Evolutionary conservation across 257 asterid genomes (phyloP), one percentile per base, ranked within the genome.

Genomic region (Solanum habrochaites): DNA sequence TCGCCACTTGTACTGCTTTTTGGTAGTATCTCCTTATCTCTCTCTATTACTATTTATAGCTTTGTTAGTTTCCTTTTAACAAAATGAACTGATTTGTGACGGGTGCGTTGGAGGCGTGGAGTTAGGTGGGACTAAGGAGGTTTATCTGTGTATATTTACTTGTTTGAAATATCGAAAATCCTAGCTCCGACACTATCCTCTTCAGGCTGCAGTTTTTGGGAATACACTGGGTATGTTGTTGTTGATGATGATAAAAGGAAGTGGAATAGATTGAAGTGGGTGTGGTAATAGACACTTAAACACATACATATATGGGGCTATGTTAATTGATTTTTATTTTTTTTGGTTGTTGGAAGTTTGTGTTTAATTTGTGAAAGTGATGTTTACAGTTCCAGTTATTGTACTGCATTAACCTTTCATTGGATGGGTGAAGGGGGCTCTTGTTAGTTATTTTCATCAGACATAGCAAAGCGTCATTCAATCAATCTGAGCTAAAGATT

Each of bases 1-100:
- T 95, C 92, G 91, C 96, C 69, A 88, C 91, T 78, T 88, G 95
- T 86, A 94, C 99, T 45, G 96, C 98, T 88, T 96, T 94, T 90
- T 95, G 98, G 99, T 95, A 91, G 6, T 66, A 16, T 23, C 20
- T 42, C 58, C 39, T 9, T 72, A 27, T 71, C 60, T 49, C 6
- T 47, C 58, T 49, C 52, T 40, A 39, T 39, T 1, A 39, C 42
- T 67, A 13, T 67, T 67, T 27, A 67, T 12, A 27, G 73, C 37
- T 67, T 64, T 25, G 39, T 25, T 27, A 13, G 13, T 66, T 66
- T 66, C 72, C 35, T 3, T 67, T 27, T 67, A 16, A 5, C 11
- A 11, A 64, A 64, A n/a, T 64, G 32, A 64, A n/a, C 31, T 64
- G 16, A n/a, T 64, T 64, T 64, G 15, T 23, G 69, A 62, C 10